Evolutionary conservation across 805 yeast genomes (phyloP).

Genomic region (Kazachstania bromeliacearum): DNA sequence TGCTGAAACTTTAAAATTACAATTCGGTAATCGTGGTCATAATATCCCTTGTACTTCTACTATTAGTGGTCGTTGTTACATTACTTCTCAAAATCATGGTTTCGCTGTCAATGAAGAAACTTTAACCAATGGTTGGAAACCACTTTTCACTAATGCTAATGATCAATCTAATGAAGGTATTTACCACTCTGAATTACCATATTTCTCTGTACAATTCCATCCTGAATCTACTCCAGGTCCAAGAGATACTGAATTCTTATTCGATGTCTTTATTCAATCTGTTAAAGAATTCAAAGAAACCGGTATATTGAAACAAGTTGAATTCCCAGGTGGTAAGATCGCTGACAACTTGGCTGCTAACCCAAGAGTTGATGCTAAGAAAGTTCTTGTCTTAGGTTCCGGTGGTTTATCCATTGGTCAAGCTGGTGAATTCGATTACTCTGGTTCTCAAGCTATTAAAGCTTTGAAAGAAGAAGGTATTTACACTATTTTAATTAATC

Average conservation of each 20-base stretch:
- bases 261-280: conserved; percentile 82
- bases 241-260: conserved; percentile 93
- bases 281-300: conserved; percentile 58
- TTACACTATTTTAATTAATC: conserved; percentile 90
- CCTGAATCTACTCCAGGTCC: conserved; percentile 99
- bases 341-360: conserved; percentile 66
- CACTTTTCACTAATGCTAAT: conserved; percentile 88
- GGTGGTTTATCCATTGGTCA: conserved; percentile 98
- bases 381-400: conserved; percentile 89
- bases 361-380: conserved; percentile 78
- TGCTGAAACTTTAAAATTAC: conserved; percentile 82
- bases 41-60: conserved; percentile 91
- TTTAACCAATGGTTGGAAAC: conserved; percentile 76
- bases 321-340: conserved; percentile 81
- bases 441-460: conserved; percentile 98
- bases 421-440: conserved; percentile 98
- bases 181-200: conserved; percentile 78
- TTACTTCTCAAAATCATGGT: conserved; percentile 98
- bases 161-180: conserved; percentile 99
- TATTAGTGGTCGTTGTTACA: conserved; percentile 91
- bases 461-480: conserved; percentile 97
- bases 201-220: conserved; percentile 96
- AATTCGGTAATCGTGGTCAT: conserved; percentile 99
- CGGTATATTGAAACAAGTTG: conserved; percentile 52
- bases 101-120: conserved; percentile 85